Conservation (phyloP, 495 filamentous ascomycete species). For the Sordaria brevicollis region DNA sequence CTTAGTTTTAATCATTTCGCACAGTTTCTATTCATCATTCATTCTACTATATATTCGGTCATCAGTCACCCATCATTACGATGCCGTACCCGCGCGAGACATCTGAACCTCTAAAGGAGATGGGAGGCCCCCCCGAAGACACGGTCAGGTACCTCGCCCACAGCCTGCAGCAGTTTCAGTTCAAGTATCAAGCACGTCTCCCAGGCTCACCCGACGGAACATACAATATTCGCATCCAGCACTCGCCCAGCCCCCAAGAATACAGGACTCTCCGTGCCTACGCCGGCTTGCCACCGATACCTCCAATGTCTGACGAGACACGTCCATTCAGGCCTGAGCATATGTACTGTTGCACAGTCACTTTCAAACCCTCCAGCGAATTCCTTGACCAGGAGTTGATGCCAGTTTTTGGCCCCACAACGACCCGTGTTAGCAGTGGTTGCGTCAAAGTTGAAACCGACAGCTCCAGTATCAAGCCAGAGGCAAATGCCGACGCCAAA, state of each 20-base stretch:
- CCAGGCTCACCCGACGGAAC: neutral
- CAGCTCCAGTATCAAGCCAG: neutral
- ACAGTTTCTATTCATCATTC: neutral
- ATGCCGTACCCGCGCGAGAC: neutral
- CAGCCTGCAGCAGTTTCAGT: neutral
- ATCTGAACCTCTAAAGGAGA: neutral
- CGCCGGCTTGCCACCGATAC: neutral
- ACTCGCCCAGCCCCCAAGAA: neutral
- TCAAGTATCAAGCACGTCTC: neutral
- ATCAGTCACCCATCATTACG: neutral
- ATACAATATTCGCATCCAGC: neutral
- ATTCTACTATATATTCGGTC: neutral
- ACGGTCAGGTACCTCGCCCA: neutral
- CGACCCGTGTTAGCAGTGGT: neutral
- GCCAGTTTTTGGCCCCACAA: neutral
- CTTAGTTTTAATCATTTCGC: neutral
- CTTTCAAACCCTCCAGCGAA: neutral
- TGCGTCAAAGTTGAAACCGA: neutral
- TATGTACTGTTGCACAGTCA: neutral
- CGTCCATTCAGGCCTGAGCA: neutral
- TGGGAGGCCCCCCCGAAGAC: neutral
- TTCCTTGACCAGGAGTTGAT: neutral
- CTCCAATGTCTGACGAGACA: neutral
- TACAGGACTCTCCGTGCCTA: neutral
- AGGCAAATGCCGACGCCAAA: neutral